These are phyloP conservation scores for Pseudogymnoascus sp. DNA, from an alignment of 2,329 filamentous ascomycete species.

Conservation along the genomic window DNA sequence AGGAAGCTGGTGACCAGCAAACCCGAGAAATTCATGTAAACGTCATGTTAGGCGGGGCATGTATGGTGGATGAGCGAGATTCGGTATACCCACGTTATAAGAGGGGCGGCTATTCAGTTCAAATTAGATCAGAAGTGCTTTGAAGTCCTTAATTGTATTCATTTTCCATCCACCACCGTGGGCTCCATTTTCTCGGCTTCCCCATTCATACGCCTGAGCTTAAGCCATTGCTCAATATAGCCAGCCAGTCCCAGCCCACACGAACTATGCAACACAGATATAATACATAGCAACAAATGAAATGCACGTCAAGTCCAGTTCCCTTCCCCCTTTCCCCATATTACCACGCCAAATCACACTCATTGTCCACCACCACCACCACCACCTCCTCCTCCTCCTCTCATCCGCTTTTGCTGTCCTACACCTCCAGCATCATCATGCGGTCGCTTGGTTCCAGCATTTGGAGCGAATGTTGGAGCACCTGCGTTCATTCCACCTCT, in stretches of 20 bases:
- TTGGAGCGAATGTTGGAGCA: slow-evolving; percentile 24
- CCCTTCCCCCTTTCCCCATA: neutral
- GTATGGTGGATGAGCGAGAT: neutral
- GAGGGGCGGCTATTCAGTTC: neutral
- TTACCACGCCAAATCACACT: neutral
- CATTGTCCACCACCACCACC: neutral
- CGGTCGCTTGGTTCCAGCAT: slow-evolving; percentile 23
- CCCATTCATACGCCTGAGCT: slow-evolving; percentile 2
- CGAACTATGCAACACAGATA: slow-evolving; percentile 3
- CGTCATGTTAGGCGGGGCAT: neutral
- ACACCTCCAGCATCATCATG: slow-evolving; percentile 26
- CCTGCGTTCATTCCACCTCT: slow-evolving; percentile 27
- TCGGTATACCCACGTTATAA: neutral
- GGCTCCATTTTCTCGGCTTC: neutral
- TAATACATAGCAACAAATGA: slow-evolving; percentile 5
- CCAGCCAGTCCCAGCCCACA: neutral
- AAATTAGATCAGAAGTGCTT: neutral
- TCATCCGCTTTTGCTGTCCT: slow-evolving; percentile 34
- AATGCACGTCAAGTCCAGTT: neutral
- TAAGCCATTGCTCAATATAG: neutral
- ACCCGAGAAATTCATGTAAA: slow-evolving; percentile 41
- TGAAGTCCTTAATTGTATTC: slow-evolving; percentile 3
- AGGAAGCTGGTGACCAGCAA: slow-evolving; percentile 60
- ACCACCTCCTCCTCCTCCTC: slow-evolving; percentile 28
- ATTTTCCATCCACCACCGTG: slow-evolving; percentile 2